Percentiles rank a stretch among this genome's conserved stretches.
Evolutionary conservation across 345 rosid species (phyloP).

Genomic region (Eucalyptus victrix): DNA sequence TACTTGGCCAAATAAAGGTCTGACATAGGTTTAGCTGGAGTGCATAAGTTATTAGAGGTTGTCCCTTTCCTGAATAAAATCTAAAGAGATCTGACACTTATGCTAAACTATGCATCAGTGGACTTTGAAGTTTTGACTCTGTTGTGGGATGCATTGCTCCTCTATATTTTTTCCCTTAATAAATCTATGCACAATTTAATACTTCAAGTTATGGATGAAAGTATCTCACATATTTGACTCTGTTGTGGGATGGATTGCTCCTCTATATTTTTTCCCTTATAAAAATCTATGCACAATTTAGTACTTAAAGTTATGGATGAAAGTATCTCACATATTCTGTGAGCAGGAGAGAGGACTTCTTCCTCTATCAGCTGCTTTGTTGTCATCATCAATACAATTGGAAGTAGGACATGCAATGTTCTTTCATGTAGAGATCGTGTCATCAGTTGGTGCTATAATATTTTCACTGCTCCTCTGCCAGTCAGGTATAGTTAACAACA

Average conservation of each 20-base stretch:
- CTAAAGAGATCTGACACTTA: not conserved
- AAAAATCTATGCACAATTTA: not conserved
- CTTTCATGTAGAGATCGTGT: constrained; percentile 45
- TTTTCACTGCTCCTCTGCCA: constrained; percentile 75
- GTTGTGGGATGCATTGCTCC: not conserved
- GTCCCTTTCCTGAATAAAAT: not conserved
- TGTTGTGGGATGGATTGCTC: not conserved
- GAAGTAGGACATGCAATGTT: constrained; percentile 41
- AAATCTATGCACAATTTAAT: not conserved
- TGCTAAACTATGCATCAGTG: not conserved
- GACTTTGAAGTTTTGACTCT: not conserved
- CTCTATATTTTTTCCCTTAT: not conserved
- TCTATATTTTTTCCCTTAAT: not conserved
- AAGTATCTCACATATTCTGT: not conserved
- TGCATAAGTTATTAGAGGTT: not conserved
- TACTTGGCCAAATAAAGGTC: not conserved
- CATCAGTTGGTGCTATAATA: constrained; percentile 64
- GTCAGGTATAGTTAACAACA: constrained; percentile 37
- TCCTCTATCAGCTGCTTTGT: constrained; percentile 86
- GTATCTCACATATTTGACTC: not conserved
- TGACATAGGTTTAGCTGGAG: not conserved
- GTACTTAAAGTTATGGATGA: not conserved
- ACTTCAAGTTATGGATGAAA: not conserved
- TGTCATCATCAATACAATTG: constrained; percentile 56
- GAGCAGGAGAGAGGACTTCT: constrained; percentile 95